Evolutionary conservation across 306 rosid genomes (phyloP).

Genomic region (Cicer bijugum): DNA sequence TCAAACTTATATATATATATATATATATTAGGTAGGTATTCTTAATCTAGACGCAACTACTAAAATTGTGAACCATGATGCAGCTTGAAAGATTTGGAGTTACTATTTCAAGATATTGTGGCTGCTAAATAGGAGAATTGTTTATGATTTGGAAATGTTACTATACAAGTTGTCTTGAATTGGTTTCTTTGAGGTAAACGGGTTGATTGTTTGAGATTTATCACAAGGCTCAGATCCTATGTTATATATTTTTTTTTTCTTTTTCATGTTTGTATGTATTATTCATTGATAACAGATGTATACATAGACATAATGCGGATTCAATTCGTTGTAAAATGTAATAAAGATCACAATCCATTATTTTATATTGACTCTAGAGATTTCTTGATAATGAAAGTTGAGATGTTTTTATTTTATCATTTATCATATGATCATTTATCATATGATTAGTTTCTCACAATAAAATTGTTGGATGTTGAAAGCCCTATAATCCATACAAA

Average conservation of each 20-base stretch:
- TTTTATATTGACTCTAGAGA: slow-evolving; percentile 30
- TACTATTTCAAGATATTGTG: slow-evolving; percentile 62
- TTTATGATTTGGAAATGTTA: slow-evolving; percentile 1
- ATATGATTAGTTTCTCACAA: background rate
- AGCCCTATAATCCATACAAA: too few species aligned
- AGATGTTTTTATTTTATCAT: background rate
- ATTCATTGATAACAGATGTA: slow-evolving; percentile 17
- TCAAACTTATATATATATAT: too few species aligned
- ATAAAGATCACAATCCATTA: slow-evolving; percentile 10
- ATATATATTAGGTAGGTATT: background rate
- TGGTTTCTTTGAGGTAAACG: slow-evolving; percentile 3
- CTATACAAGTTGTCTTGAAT: background rate
- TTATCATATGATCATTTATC: slow-evolving; percentile 1
- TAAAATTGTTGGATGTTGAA: too few species aligned
- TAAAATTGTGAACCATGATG: slow-evolving; percentile 40
- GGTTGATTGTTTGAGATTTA: slow-evolving; percentile 35
- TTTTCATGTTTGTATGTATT: background rate
- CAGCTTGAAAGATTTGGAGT: slow-evolving; percentile 86
- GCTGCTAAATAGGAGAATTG: slow-evolving; percentile 57
- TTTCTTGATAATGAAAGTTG: slow-evolving; percentile 5
- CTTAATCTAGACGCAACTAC: background rate
- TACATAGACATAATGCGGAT: slow-evolving; percentile 31
- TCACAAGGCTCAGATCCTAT: slow-evolving; percentile 31
- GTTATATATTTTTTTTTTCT: background rate
- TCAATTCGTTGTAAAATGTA: slow-evolving; percentile 44